These are phyloP conservation scores for Cephalotrichum gorgonifer DNA, from an alignment of 2,329 filamentous ascomycete genomes.

Conservation along the genomic window DNA sequence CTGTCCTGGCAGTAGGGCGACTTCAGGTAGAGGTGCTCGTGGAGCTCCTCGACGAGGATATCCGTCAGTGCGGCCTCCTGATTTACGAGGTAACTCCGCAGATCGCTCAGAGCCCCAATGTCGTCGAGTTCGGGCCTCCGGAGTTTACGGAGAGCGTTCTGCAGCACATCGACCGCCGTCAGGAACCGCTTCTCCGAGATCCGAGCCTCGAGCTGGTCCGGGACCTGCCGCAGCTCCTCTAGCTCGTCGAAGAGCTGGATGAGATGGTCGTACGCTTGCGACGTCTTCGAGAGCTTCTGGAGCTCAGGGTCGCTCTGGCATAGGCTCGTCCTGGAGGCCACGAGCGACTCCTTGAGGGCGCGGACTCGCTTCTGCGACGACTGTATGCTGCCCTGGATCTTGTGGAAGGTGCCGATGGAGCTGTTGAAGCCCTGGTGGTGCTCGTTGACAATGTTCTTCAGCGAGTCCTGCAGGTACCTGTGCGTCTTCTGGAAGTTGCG, in stretches of 20 bases:
- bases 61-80: constrained; percentile 89
- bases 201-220: constrained; percentile 83
- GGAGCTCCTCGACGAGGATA: constrained; percentile 91
- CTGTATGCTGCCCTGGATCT: constrained; percentile 90
- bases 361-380: constrained; percentile 79
- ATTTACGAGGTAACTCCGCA: constrained; percentile 81
- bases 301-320: constrained; percentile 82
- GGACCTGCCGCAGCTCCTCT: constrained; percentile 79
- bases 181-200: constrained; percentile 96
- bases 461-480: constrained; percentile 77
- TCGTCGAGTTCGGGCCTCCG: constrained; percentile 81
- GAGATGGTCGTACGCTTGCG: constrained; percentile 83
- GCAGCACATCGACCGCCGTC: constrained; percentile 82
- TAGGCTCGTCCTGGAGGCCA: constrained; percentile 69
- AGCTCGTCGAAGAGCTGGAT: constrained; percentile 74
- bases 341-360: constrained; percentile 70
- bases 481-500: constrained; percentile 76
- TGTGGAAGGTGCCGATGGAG: constrained; percentile 97
- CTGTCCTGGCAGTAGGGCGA: constrained; percentile 94
- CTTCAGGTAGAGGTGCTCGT: constrained; percentile 94
- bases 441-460: constrained; percentile 95
- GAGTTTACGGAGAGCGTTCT: constrained; percentile 75
- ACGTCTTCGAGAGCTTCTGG: constrained; percentile 77
- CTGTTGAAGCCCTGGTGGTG: constrained; percentile 99
- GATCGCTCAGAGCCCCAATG: constrained; percentile 78